Percentiles rank a stretch among this genome's conserved stretches.
Evolutionary conservation across 208 protist genomes (phyloP).

Genomic region (Eutreptiella sp.): DNA sequence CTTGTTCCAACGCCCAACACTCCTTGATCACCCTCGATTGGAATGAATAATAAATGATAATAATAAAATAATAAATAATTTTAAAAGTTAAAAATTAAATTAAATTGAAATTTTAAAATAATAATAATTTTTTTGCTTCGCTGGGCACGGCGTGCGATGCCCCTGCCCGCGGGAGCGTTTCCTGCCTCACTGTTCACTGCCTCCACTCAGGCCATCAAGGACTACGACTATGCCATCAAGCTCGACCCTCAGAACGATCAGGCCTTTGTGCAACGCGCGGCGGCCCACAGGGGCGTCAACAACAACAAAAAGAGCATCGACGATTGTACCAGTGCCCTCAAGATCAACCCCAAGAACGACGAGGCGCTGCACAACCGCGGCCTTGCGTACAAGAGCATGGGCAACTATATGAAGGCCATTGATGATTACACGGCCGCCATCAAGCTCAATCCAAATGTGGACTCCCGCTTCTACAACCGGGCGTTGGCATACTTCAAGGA

Average conservation of each 20-base stretch:
- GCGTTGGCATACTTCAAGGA: constrained; percentile 73
- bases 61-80: too few relatives aligned
- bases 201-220: constrained; percentile 51
- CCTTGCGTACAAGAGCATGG: constrained; percentile 54
- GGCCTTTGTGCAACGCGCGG: constrained; percentile 68
- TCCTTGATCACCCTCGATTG: too few relatives aligned
- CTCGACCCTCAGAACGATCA: constrained; percentile 65
- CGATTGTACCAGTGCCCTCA: constrained; percentile 58
- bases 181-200: too few relatives aligned
- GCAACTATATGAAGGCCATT: constrained; percentile 43
- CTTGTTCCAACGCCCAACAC: too few relatives aligned
- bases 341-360: constrained; percentile 50
- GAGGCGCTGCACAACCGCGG: constrained; percentile 72
- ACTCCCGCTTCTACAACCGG: constrained; percentile 84
- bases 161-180: too few relatives aligned
- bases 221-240: constrained; percentile 61
- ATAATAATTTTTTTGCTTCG: too few relatives aligned
- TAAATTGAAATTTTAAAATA: too few relatives aligned
- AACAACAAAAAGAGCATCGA: constrained; percentile 45
- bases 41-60: too few relatives aligned
- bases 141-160: too few relatives aligned
- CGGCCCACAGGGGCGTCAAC: constrained; percentile 57
- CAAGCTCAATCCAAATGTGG: constrained; percentile 57
- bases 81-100: too few relatives aligned
- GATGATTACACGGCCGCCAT: constrained; percentile 65